These are phyloP conservation scores for Termitomyces bulborhizus DNA, from an alignment of 768 basidiomycete species.

Conservation along the genomic window DNA sequence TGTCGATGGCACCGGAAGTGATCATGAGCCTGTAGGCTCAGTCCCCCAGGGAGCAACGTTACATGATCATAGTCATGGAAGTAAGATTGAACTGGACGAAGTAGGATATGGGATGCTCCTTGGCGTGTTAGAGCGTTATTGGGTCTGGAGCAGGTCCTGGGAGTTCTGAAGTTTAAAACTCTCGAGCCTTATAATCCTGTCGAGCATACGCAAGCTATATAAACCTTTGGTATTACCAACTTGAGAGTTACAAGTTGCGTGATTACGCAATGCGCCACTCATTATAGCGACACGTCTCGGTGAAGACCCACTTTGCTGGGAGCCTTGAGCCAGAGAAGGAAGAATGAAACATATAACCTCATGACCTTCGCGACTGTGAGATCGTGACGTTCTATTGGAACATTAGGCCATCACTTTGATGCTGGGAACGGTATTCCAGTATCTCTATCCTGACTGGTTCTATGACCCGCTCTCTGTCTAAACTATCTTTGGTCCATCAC, in stretches of 20 bases:
- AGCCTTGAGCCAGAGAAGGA: neutral
- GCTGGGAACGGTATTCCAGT: conserved; percentile 5
- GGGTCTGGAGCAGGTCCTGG: conserved; percentile 19
- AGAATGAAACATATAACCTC: neutral
- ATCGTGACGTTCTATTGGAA: conserved; percentile 1
- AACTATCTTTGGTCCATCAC: conserved; percentile 1
- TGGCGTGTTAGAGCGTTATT: conserved; percentile 31
- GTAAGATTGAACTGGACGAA: conserved; percentile 26
- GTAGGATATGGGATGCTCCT: conserved; percentile 32
- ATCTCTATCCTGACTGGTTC: neutral
- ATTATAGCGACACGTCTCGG: neutral
- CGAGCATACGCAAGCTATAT: neutral
- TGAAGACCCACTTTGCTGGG: neutral
- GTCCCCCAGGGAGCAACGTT: neutral
- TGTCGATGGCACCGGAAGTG: conserved; percentile 11
- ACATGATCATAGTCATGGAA: conserved; percentile 11
- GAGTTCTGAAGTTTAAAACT: conserved; percentile 3
- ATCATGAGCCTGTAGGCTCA: conserved; percentile 2
- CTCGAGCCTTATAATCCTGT: neutral
- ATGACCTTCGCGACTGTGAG: conserved; percentile 1
- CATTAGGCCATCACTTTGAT: neutral
- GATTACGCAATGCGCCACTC: conserved; percentile 10
- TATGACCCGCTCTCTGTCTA: conserved; percentile 1
- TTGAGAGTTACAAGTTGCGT: neutral
- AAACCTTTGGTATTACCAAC: neutral